Evolutionary conservation across 2,329 filamentous ascomycete species (phyloP).

Genomic region (Fusarium bulbicola): DNA sequence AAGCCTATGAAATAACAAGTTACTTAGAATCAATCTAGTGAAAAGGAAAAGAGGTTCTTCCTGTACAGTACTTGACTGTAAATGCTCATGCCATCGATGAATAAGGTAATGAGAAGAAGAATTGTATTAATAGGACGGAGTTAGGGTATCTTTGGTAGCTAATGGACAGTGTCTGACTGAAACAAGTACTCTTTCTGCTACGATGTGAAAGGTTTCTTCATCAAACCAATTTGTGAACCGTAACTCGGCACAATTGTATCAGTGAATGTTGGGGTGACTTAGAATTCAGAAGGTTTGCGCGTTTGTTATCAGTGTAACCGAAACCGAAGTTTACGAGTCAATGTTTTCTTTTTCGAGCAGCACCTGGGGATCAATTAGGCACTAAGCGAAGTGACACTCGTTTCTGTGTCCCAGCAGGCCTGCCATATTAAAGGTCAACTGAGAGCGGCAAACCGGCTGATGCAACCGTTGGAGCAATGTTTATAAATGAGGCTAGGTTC

Average conservation of each 20-base stretch:
- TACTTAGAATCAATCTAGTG: conserved; percentile 16
- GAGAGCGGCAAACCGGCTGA: neutral
- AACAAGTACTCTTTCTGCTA: neutral
- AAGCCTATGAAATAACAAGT: neutral
- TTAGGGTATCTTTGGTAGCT: neutral
- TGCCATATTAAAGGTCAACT: neutral
- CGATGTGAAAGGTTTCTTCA: neutral
- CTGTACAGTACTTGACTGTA: neutral
- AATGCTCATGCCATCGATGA: conserved; percentile 2
- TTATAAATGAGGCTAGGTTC: neutral
- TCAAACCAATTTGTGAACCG: neutral
- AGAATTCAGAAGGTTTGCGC: neutral
- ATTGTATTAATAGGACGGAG: neutral
- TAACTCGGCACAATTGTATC: neutral
- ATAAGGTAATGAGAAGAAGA: neutral
- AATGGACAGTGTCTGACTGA: neutral
- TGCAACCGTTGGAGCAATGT: neutral
- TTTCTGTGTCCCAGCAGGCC: neutral
- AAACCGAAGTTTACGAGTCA: neutral
- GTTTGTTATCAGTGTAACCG: neutral
- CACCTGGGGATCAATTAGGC: neutral
- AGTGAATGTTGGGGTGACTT: neutral
- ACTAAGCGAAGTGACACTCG: neutral
- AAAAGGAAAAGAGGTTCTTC: conserved; percentile 3
- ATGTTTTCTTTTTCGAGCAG: neutral